Percentiles rank a stretch among this genome's conserved stretches.
Evolutionary conservation across 148 eudicot genomes (phyloP).

Genomic region (Cornus suecica): DNA sequence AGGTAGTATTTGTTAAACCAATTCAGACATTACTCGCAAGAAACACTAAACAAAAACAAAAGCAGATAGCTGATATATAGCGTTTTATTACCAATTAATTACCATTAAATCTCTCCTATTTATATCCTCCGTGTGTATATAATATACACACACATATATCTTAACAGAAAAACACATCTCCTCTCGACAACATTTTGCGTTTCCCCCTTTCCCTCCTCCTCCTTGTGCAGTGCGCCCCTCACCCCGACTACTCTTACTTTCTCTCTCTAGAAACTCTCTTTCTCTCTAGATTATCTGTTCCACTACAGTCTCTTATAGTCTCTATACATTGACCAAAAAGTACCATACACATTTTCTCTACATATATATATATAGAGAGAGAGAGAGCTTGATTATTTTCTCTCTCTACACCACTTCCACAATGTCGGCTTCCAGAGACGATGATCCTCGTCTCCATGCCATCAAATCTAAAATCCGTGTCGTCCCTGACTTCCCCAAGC

Average conservation of each 20-base stretch:
- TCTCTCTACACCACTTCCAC: constrained; percentile 15
- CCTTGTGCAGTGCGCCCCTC: neutral
- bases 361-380: neutral
- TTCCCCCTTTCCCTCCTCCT: neutral
- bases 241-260: neutral
- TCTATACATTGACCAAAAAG: neutral
- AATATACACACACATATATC: too few species aligned
- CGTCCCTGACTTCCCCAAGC: constrained; percentile 83
- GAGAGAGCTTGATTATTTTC: neutral
- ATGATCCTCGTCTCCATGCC: constrained; percentile 60
- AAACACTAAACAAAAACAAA: too few species aligned
- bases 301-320: neutral
- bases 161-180: too few species aligned
- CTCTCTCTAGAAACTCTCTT: neutral
- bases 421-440: constrained; percentile 56
- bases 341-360: neutral
- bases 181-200: neutral
- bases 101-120: too few species aligned
- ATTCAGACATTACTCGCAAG: too few species aligned
- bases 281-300: neutral
- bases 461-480: constrained; percentile 73
- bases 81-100: too few species aligned
- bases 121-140: too few species aligned
- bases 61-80: too few species aligned
- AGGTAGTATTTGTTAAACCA: too few species aligned